A percentile compares a stretch with the other conserved stretches of the same genome.
Conservation (phyloP, 164 flowering plant species). For the Taxillus chinensis region DNA sequence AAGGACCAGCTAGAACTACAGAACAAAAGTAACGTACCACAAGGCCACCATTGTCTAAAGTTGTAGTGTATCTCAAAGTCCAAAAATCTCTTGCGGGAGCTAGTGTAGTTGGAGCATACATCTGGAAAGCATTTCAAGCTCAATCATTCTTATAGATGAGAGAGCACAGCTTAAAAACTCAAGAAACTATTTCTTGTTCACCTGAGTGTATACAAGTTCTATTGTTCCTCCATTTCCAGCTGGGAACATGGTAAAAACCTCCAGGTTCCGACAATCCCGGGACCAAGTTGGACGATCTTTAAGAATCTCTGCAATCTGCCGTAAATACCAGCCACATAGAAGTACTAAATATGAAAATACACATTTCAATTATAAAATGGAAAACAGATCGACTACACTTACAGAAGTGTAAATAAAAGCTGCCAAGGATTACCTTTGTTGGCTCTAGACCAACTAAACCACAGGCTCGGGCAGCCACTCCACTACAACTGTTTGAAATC, state of each 20-base stretch:
- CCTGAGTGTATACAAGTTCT: slow-evolving; percentile 88
- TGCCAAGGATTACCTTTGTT: slow-evolving; percentile 32
- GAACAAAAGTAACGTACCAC: slow-evolving; percentile 50
- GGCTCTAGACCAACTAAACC: slow-evolving; percentile 79
- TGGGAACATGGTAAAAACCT: slow-evolving; percentile 73
- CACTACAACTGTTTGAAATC: slow-evolving; percentile 68
- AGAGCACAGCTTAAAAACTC: neutral
- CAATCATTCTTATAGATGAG: neutral
- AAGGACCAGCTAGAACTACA: neutral
- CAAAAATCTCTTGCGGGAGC: slow-evolving; percentile 96
- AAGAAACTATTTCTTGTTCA: slow-evolving; percentile 8
- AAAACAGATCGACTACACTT: neutral
- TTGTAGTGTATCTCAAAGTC: slow-evolving; percentile 85
- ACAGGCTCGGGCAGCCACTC: slow-evolving; percentile 88
- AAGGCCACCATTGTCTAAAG: slow-evolving; percentile 78
- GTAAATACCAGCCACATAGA: neutral
- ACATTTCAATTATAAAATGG: neutral
- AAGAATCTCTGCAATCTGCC: slow-evolving; percentile 86
- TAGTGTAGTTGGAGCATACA: slow-evolving; percentile 83
- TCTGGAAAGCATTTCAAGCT: slow-evolving; percentile 29
- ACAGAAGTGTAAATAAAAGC: neutral
- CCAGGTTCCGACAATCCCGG: slow-evolving; percentile 91
- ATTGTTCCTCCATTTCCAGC: slow-evolving; percentile 90
- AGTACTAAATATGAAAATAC: neutral
- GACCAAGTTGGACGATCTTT: slow-evolving; percentile 97